These are phyloP conservation scores for Peronospora belbahrii DNA, from an alignment of 352 stramenopile species.

Conservation along the genomic window DNA sequence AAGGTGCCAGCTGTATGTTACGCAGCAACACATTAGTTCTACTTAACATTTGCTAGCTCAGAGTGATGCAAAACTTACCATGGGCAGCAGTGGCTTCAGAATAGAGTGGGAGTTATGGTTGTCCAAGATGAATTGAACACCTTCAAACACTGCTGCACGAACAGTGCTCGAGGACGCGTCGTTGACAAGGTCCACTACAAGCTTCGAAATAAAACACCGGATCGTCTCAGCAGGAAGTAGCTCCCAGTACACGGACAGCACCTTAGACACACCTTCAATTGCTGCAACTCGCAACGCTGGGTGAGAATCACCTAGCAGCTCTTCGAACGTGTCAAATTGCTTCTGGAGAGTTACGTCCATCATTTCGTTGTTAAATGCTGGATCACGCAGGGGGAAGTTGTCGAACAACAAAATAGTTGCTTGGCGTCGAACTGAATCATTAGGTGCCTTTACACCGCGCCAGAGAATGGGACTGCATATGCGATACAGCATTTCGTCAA, in stretches of 20 bases:
- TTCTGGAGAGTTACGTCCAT: conserved; percentile 72
- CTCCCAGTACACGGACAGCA: conserved; percentile 82
- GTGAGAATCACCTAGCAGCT: conserved; percentile 63
- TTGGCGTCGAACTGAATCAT: conserved; percentile 78
- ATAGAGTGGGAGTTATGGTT: conserved; percentile 83
- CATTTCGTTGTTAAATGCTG: conserved; percentile 64
- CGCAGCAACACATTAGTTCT: conserved; percentile 8
- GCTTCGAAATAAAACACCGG: conserved; percentile 73
- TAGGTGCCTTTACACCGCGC: conserved; percentile 74
- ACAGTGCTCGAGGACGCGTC: conserved; percentile 66
- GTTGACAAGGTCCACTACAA: conserved; percentile 77
- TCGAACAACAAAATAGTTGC: conserved; percentile 77
- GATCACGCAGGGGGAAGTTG: conserved; percentile 76
- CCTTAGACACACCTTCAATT: conserved; percentile 75
- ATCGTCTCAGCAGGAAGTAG: conserved; percentile 74
- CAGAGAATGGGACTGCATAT: conserved; percentile 81
- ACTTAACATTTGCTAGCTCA: neutral
- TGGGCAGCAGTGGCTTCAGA: conserved; percentile 73
- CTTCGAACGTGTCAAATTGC: conserved; percentile 80
- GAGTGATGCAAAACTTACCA: conserved; percentile 33
- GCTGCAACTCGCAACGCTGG: conserved; percentile 68
- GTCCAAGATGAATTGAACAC: conserved; percentile 78
- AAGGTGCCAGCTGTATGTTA: conserved; percentile 44
- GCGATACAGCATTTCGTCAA: conserved; percentile 81
- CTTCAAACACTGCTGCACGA: conserved; percentile 79